Percentiles rank a stretch among this genome's conserved stretches.
Conservation (phyloP, 805 yeast genomes). For the Saccharomyces mikatae region DNA sequence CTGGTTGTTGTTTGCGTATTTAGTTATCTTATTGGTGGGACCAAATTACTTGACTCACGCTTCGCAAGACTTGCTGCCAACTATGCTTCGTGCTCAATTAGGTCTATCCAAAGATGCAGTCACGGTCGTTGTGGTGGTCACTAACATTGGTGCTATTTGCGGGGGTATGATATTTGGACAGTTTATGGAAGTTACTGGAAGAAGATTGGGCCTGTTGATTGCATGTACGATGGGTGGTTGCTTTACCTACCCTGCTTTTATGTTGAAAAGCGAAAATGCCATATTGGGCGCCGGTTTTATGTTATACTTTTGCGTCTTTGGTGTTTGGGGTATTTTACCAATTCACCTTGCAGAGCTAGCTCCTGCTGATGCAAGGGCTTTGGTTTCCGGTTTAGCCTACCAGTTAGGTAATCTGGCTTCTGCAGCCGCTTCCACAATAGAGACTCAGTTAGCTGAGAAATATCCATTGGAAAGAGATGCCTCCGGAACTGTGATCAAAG, state of each 20-base stretch:
- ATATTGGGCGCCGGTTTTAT: slow-evolving; percentile 57
- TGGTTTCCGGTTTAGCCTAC: slow-evolving; percentile 55
- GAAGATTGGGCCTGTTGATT: slow-evolving; percentile 47
- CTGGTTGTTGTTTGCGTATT: slow-evolving; percentile 54
- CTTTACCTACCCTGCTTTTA: slow-evolving; percentile 52
- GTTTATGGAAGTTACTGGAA: slow-evolving; percentile 47
- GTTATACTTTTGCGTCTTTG: slow-evolving; percentile 59
- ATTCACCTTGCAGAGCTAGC: slow-evolving; percentile 58
- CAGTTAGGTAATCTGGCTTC: slow-evolving; percentile 67
- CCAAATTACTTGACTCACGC: slow-evolving; percentile 70
- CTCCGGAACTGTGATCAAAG: slow-evolving; percentile 22
- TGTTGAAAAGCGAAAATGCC: slow-evolving; percentile 30
- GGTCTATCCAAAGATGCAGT: slow-evolving; percentile 37
- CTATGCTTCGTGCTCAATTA: slow-evolving; percentile 49
- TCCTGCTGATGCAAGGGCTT: slow-evolving; percentile 54
- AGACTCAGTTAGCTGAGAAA: slow-evolving; percentile 51
- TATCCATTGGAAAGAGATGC: slow-evolving; percentile 43
- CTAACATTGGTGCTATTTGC: slow-evolving; percentile 57
- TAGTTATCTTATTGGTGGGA: slow-evolving; percentile 56
- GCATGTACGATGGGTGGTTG: slow-evolving; percentile 53
- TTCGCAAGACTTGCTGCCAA: slow-evolving; percentile 66
- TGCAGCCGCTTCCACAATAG: slow-evolving; percentile 60
- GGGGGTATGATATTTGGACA: slow-evolving; percentile 61
- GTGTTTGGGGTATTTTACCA: slow-evolving; percentile 69
- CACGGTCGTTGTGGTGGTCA: slow-evolving; percentile 55